Evolutionary conservation across 2,329 filamentous ascomycete species (phyloP), one percentile per base, ranked within the genome.

Genomic region (Aspergillus novofumigatus): DNA sequence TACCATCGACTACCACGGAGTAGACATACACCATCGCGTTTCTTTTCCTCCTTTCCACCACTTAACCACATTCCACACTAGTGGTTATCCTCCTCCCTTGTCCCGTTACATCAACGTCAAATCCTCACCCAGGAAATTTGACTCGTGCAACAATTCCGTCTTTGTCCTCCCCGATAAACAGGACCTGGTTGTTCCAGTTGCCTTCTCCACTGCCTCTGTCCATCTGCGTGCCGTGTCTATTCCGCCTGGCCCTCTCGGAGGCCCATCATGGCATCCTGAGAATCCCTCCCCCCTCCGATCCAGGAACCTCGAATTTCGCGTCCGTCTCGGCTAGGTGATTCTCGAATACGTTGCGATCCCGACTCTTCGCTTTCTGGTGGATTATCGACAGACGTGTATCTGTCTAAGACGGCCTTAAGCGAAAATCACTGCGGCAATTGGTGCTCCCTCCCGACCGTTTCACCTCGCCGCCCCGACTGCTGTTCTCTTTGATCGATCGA

Each of bases 251-350:
- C 63, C 51, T 60, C 45, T 58, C 56, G 49, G 55, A 61, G 63
- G 59, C 60, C 62, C 62, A 63, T 56, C 62, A 67, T 67, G 65
- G 63, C 62, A 60, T 61, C 63, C 59, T 67, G 65, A 63, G 57
- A 48, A 51, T 52, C 44, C 17, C 42, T 53, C 52, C 55, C 51
- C 42, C 56, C 14, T 14, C 32, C 11, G 32, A 38, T 54, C 53
- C 38, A 57, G 53, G 54, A 56, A 56, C 57, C 59, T 59, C 57
- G 48, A 54, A 57, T 57, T 53, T 57, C 49, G 41, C 59, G 44
- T 44, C 35, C 42, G 47, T 53, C 28, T 51, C n/a, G 57, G 55
- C 56, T 56, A 47, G 59, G 49, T 59, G 50, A 58, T 50, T 57
- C 58, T 59, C 54, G 53, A 55, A 59, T 59, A 59, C 56, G 54